phyloP scores from a whole-genome alignment of 257 asterid species.

The Penstemon newberryi region DNA sequence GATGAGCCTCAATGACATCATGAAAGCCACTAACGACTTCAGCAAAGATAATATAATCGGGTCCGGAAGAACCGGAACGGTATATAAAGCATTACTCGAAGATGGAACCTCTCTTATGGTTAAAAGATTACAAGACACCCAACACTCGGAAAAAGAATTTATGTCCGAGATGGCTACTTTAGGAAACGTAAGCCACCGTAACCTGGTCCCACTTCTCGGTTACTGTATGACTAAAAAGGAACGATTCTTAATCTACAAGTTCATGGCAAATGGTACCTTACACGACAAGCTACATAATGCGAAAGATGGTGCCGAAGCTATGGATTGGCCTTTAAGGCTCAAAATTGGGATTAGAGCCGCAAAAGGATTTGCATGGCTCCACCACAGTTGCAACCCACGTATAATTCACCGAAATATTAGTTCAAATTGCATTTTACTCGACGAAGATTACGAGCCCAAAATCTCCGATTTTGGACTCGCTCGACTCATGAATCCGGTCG shows the following conservation, averaged over 20 bases:
- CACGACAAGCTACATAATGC: constrained; percentile 51
- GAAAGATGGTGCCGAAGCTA: constrained; percentile 31
- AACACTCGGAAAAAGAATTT: constrained; percentile 67
- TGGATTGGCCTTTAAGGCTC: constrained; percentile 68
- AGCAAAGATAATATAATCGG: constrained; percentile 62
- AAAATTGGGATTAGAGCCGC: constrained; percentile 59
- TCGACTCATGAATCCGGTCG: constrained; percentile 85
- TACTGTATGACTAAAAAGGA: constrained; percentile 61
- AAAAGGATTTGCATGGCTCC: constrained; percentile 71
- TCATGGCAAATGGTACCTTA: constrained; percentile 64
- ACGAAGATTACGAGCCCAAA: constrained; percentile 52
- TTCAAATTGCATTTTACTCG: constrained; percentile 62
- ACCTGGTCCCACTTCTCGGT: constrained; percentile 71
- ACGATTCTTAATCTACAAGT: constrained; percentile 55
- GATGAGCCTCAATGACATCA: constrained; percentile 66
- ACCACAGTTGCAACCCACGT: constrained; percentile 73
- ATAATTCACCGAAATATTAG: constrained; percentile 69
- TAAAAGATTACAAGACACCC: constrained; percentile 64
- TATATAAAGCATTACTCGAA: constrained; percentile 60
- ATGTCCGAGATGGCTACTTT: constrained; percentile 55
- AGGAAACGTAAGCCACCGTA: constrained; percentile 57
- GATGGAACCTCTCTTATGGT: constrained; percentile 67
- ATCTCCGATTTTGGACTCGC: constrained; percentile 91
- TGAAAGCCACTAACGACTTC: constrained; percentile 71
- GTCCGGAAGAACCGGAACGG: constrained; percentile 66